Percentiles rank a stretch among this genome's conserved stretches.
Conservation (phyloP, 192 early-diverging fungal genomes). For the Mortierella alpina region DNA sequence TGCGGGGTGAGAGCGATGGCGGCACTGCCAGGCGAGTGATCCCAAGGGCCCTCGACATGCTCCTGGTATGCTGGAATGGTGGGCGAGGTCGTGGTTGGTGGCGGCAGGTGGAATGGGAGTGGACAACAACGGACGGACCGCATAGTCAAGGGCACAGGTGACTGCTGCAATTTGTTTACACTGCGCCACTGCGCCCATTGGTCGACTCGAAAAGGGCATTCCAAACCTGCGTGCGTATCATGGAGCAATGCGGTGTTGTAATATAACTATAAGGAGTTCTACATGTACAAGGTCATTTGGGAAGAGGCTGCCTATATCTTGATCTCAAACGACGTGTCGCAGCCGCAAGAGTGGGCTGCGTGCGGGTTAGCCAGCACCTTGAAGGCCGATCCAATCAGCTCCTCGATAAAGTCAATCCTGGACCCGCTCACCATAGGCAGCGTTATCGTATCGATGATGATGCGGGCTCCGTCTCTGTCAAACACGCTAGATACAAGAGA, state of each 20-base stretch:
- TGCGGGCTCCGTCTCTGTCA: conserved; percentile 76
- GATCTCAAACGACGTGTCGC: conserved; percentile 76
- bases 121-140: not conserved
- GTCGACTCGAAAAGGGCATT: too few species aligned
- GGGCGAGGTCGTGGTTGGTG: too few species aligned
- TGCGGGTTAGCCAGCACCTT: conserved; percentile 81
- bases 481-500: conserved; percentile 59
- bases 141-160: not conserved
- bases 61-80: not conserved
- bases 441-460: conserved; percentile 79
- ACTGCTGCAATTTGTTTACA: not conserved
- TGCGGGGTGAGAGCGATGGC: not conserved
- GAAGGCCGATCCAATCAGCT: conserved; percentile 85
- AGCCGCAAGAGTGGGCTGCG: conserved; percentile 76
- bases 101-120: too few species aligned
- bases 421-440: conserved; percentile 81
- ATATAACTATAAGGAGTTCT: too few species aligned
- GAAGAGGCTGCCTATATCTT: conserved; percentile 54
- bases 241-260: too few species aligned
- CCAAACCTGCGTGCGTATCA: too few species aligned
- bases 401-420: conserved; percentile 80
- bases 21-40: conserved; percentile 18
- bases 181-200: not conserved
- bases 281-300: too few species aligned
- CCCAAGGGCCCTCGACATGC: conserved; percentile 39